Conservation (phyloP, 768 basidiomycete species). For the Leucogyrophana mollusca region DNA sequence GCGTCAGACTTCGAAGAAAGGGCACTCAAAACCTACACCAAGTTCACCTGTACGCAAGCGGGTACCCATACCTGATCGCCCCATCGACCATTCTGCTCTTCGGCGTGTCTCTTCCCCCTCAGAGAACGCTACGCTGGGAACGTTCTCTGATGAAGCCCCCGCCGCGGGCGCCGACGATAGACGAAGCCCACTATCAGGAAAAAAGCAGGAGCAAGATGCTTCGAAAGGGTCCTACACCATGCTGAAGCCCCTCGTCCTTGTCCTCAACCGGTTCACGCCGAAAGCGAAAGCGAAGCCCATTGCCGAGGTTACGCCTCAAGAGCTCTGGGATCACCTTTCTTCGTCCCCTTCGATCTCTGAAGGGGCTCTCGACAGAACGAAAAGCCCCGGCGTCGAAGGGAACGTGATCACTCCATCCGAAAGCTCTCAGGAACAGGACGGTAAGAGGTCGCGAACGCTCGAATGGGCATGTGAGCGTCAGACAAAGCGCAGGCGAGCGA, state of each 20-base stretch:
- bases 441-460: constrained; percentile 31
- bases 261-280: too few relatives aligned
- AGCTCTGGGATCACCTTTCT: constrained; percentile 8
- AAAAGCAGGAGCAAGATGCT: not conserved
- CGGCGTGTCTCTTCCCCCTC: constrained; percentile 29
- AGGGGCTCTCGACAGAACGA: not conserved
- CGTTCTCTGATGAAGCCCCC: not conserved
- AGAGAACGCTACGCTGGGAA: constrained; percentile 18
- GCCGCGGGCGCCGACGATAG: not conserved
- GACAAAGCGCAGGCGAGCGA: constrained; percentile 32
- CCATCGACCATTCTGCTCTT: constrained; percentile 18
- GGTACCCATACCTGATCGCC: constrained; percentile 4
- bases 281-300: too few relatives aligned
- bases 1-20: constrained; percentile 52
- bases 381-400: too few relatives aligned
- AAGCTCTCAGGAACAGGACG: constrained; percentile 5
- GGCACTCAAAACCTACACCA: not conserved
- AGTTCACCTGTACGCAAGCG: not conserved
- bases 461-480: constrained; percentile 47
- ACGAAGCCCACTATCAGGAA: too few relatives aligned
- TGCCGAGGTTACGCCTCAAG: not conserved
- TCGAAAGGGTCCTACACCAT: too few relatives aligned
- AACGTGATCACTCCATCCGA: too few relatives aligned
- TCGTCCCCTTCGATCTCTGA: constrained; percentile 5
- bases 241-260: too few relatives aligned